A percentile compares a stretch with the other conserved stretches of the same genome.
Evolutionary conservation across 2,329 filamentous ascomycete species (phyloP).

Genomic region (Pseudogymnoascus sp.): DNA sequence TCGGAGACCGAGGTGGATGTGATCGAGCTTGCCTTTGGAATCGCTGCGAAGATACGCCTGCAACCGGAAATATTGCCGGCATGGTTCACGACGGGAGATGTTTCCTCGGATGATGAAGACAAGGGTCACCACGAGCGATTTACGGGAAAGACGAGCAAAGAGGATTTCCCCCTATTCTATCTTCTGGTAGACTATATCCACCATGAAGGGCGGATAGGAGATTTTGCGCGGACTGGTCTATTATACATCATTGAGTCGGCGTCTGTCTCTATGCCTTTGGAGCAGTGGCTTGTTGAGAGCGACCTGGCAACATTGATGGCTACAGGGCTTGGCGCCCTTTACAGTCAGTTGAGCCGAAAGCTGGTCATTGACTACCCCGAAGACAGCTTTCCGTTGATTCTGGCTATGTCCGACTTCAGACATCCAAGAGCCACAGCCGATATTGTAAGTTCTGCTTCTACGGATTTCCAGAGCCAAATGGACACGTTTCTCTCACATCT

Average conservation of each 20-base stretch:
- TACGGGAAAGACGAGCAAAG: slow-evolving; percentile 76
- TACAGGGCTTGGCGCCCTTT: slow-evolving; percentile 76
- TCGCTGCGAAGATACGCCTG: slow-evolving; percentile 90
- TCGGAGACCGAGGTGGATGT: slow-evolving; percentile 81
- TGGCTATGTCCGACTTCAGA: slow-evolving; percentile 83
- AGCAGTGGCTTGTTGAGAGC: slow-evolving; percentile 96
- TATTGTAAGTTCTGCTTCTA: slow-evolving; percentile 66
- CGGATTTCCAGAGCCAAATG: slow-evolving; percentile 76
- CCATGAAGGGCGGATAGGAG: slow-evolving; percentile 86
- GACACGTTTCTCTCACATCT: slow-evolving; percentile 92
- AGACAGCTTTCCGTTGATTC: slow-evolving; percentile 70
- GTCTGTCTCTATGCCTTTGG: slow-evolving; percentile 71
- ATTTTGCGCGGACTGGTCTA: slow-evolving; percentile 90
- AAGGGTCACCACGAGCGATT: slow-evolving; percentile 58
- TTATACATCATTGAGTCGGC: slow-evolving; percentile 95
- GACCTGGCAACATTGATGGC: slow-evolving; percentile 97
- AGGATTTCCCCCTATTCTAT: slow-evolving; percentile 94
- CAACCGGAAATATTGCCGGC: slow-evolving; percentile 80
- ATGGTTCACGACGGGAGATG: slow-evolving; percentile 70
- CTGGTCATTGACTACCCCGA: slow-evolving; percentile 72
- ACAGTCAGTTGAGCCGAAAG: slow-evolving; percentile 65
- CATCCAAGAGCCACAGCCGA: slow-evolving; percentile 64
- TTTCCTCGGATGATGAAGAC: slow-evolving; percentile 28
- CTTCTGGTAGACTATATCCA: slow-evolving; percentile 95
- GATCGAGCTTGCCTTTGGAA: slow-evolving; percentile 89